Evolutionary conservation across 2,329 filamentous ascomycete genomes (phyloP), one percentile per base, ranked within the genome.

Genomic region (Talaromyces pinophilus): DNA sequence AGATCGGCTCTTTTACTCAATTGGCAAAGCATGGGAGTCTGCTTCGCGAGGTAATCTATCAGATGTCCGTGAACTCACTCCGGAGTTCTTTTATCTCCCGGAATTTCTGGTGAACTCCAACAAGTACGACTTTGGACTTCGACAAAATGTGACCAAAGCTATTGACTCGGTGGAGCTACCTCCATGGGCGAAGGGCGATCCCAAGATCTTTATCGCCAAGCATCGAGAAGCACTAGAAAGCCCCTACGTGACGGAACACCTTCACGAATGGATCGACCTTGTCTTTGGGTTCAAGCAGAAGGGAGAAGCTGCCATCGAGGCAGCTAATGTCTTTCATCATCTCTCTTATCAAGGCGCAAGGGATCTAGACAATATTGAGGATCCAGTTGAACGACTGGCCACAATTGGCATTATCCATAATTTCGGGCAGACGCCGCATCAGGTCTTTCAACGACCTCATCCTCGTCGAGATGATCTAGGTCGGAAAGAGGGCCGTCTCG

Each of bases 351-450:
- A 93, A 68, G 96, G 95, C 6, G 93, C 94, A 2, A 96, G 92
- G 70, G 92, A 99, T 76, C 82, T 99, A 4, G 95, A 99, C 76
- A 89, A 88, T 62, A 98, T 99, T 67, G 88, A 90, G 7, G 94
- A 98, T 74, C 90, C 92, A 0, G 88, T 94, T 65, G 93, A 98
- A 77, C 86, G 93, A 52, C 84, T 93, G 6, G 92, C 94, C 5
- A 94, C 93, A 0, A 97, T 97, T 63, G 92, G 92, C 40, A 96
- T 97, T 71, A 98, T 99, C 72, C 94, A 99, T 79, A 98, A 98
- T 72, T 99, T 99, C 77, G 95, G 95, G 0, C 95, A 99, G 77
- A 99, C 96, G 1, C 95, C 96, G 1, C 91, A 96, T 72, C 96
- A 99, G 76, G 90, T 98, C 17, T 99, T 98, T 76, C 86, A 88